Percentiles rank a stretch among this genome's conserved stretches.
Evolutionary conservation across 2,329 filamentous ascomycete species (phyloP).

Genomic region (Epichloe uncinata): DNA sequence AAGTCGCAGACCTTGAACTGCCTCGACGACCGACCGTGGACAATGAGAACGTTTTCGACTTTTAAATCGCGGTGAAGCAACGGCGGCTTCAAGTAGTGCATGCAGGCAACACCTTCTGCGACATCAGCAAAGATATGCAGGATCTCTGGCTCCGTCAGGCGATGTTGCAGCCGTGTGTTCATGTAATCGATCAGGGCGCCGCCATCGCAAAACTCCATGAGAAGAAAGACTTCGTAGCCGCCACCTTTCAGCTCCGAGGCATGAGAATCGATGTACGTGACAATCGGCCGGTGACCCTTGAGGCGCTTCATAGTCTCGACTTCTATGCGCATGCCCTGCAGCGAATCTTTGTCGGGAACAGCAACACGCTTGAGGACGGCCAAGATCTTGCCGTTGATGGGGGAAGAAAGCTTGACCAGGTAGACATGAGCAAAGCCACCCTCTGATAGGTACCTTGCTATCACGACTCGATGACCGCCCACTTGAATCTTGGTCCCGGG

Average conservation of each 20-base stretch:
- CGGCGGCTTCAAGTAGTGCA: constrained; percentile 96
- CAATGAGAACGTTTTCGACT: constrained; percentile 95
- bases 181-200: constrained; percentile 98
- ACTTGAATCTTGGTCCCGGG: constrained; percentile 96
- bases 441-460: constrained; percentile 95
- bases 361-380: constrained; percentile 91
- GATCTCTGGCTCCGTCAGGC: constrained; percentile 94
- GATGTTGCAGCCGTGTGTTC: constrained; percentile 94
- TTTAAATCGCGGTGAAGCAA: constrained; percentile 90
- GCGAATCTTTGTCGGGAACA: constrained; percentile 86
- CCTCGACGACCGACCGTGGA: constrained; percentile 46
- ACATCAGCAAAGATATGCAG: constrained; percentile 94
- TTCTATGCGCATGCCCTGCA: constrained; percentile 94
- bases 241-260: constrained; percentile 85
- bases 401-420: constrained; percentile 72
- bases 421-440: constrained; percentile 98
- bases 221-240: constrained; percentile 92
- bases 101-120: constrained; percentile 90
- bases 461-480: constrained; percentile 79
- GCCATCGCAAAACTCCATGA: constrained; percentile 96
- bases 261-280: constrained; percentile 97
- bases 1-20: constrained; percentile 98
- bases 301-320: constrained; percentile 99
- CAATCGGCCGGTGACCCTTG: constrained; percentile 90
- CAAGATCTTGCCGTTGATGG: constrained; percentile 63